These are phyloP conservation scores for Pseudohyphozyma bogoriensis DNA, from an alignment of 768 basidiomycete genomes.

Conservation along the genomic window DNA sequence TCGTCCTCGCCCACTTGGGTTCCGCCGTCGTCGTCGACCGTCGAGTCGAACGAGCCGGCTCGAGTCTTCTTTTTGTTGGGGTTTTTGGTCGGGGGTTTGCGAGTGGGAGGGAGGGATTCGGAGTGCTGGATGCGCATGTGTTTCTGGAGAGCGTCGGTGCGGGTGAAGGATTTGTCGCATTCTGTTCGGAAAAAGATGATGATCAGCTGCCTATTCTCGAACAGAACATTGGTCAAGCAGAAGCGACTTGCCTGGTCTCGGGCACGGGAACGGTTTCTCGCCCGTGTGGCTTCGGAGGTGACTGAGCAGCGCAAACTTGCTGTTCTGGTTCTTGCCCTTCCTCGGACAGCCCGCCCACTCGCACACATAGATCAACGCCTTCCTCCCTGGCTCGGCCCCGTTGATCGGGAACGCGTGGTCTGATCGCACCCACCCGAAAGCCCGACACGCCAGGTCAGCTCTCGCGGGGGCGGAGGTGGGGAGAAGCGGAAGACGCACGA, in stretches of 20 bases:
- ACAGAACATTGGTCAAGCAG: neutral
- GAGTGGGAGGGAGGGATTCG: constrained; percentile 61
- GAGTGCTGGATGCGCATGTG: constrained; percentile 78
- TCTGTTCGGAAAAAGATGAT: constrained; percentile 45
- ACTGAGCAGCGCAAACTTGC: constrained; percentile 78
- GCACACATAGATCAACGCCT: constrained; percentile 64
- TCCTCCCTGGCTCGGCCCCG: constrained; percentile 65
- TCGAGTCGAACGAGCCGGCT: constrained; percentile 12
- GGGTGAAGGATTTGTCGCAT: constrained; percentile 90
- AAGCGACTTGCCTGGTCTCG: constrained; percentile 54
- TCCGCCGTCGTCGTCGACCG: constrained; percentile 8
- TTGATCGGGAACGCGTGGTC: constrained; percentile 14
- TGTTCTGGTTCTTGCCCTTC: constrained; percentile 71
- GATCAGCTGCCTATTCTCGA: neutral
- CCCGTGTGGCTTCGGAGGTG: constrained; percentile 89
- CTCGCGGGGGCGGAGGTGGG: neutral
- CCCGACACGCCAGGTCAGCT: constrained; percentile 2
- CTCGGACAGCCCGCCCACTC: constrained; percentile 78
- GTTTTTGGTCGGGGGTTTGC: constrained; percentile 37
- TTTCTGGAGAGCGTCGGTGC: constrained; percentile 78
- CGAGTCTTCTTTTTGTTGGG: neutral
- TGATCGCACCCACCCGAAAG: neutral
- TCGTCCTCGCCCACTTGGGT: constrained; percentile 1
- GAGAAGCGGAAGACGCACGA: constrained; percentile 45
- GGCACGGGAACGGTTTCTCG: constrained; percentile 83